These are phyloP conservation scores for Apostasia shenzhenica DNA, from an alignment of 106 monocot species.

Conservation along the genomic window DNA sequence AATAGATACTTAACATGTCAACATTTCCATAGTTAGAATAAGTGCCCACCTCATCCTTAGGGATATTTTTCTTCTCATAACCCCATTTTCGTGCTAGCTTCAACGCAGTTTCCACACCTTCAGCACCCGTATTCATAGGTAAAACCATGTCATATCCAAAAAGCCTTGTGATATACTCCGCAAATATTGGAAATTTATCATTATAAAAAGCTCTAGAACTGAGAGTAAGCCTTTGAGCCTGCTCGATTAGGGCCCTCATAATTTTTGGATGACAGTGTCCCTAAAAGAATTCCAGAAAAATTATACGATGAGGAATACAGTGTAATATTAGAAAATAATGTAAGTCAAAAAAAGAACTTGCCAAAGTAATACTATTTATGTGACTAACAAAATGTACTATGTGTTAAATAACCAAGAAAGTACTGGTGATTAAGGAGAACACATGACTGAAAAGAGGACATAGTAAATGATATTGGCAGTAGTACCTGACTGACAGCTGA, in stretches of 20 bases:
- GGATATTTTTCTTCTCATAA: conserved; percentile 90
- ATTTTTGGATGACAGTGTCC: conserved; percentile 99
- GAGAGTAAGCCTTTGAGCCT: conserved; percentile 82
- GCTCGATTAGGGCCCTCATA: conserved; percentile 68
- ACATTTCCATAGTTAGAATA: neutral
- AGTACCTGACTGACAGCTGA: conserved; percentile 97
- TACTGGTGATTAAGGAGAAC: no score
- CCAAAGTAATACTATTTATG: no score
- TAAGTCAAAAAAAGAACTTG: no score
- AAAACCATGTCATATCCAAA: conserved; percentile 97
- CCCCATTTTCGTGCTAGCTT: conserved; percentile 98
- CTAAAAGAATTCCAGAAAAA: conserved; percentile 18
- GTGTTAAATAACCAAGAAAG: no score
- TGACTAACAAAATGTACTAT: no score
- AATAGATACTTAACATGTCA: neutral
- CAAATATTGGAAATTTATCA: conserved; percentile 92
- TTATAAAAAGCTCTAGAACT: conserved; percentile 99
- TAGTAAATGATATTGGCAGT: neutral
- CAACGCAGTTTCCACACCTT: conserved; percentile 93
- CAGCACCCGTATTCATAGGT: conserved; percentile 99
- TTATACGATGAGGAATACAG: neutral
- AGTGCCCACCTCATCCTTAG: conserved; percentile 73
- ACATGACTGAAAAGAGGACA: neutral
- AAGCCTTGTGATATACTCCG: conserved; percentile 54
- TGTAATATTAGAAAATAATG: no score